Base-by-base conservation (phyloP, 2,329 filamentous ascomycete species). In the Alternaria tenuissima region DNA sequence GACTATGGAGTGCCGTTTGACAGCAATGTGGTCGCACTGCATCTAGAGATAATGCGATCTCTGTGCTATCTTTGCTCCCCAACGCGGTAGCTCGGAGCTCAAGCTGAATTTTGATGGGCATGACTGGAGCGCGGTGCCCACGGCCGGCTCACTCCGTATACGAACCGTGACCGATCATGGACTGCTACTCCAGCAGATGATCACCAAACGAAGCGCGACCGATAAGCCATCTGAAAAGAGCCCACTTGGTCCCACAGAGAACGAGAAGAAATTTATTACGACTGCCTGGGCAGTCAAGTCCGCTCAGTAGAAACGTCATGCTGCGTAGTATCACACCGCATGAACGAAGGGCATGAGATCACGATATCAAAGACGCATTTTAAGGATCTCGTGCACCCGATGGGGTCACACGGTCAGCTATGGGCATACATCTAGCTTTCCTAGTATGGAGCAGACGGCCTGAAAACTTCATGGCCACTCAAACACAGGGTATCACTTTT, bases 21-120 rank as follows among this genome's bases (percentile, higher is more conserved):
- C 52, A 46, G 38, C 41, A 59, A 36, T 28, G 22, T 42, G 46
- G 52, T 46, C 53, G 26, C 46, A 62, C 59, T 28, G 34, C 39
- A 24, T 47, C 14, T 6, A 32, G n/a, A 43, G 46, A 59, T 48
- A 20, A 46, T 51, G 57, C 38, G 12, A 51, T 51, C 24, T 51
- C 22, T 52, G 47, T 52, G 28, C 34, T 26, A 49, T n/a, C 22
- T 4, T 24, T 55, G 20, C 24, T 9, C 12, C 36, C n/a, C 38
- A 34, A 6, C 28, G 36, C 44, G 18, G 28, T n/a, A 24, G 39
- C n/a, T 18, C 38, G 24, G 14, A 18, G 7, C 30, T 38, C 39
- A 52, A 43, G 44, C 24, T 46, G 30, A 22, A 28, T 38, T 22
- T 14, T n/a, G 20, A 12, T 43, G n/a, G 22, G 20, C 18, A n/a